Base-by-base conservation (phyloP, 331 rosid genomes). In the Arachis monticola region DNA sequence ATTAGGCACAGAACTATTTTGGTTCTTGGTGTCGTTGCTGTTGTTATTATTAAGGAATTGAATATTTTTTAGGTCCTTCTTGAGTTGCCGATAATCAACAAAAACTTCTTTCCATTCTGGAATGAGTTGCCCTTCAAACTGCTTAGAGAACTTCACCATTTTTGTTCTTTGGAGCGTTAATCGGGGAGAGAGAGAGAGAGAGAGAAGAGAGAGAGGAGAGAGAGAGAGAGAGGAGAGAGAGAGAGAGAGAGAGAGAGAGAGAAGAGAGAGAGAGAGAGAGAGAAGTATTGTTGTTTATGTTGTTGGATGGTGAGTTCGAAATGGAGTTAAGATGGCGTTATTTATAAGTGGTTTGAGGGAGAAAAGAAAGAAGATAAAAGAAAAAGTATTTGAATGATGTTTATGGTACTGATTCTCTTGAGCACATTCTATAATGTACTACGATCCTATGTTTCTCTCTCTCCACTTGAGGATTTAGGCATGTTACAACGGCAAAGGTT, bases 101-200 rank as follows among this genome's bases (percentile, higher is more conserved):
- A 87, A 94, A 66, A 96, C 97, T 13, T 94, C 96, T 82, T 94
- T 94, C 99, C 99, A 94, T 90, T 94, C 99, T 35, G 99, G 99
- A 72, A 94, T 86, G 63, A 92, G 82, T 72, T 94, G 99, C 42
- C 87, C 93, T 50, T 94, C 97, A 77, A 94, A 94, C 52, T 94
- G 97, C 86, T 86, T 90, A 10, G 96, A 87, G 76, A 94, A 94
- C 80, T 92, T 94, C 82, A 92, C 96, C 99, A 92, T 94, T 22
- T 87, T 62, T 57, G 59, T 50, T 63, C 55, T 45, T 56, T 47
- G 85, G 61, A 64, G 75, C 76, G 44, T 47, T 64, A 57, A 22
- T 45, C 47, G 32, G 55, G 71, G 50, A 69, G 71, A 14, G 69
- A 62, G 30, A 46, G 46, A 47, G 27, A 74, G n/a, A n/a, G n/a